Conservation (phyloP, 257 asterid species). For the Henckelia pumila region DNA sequence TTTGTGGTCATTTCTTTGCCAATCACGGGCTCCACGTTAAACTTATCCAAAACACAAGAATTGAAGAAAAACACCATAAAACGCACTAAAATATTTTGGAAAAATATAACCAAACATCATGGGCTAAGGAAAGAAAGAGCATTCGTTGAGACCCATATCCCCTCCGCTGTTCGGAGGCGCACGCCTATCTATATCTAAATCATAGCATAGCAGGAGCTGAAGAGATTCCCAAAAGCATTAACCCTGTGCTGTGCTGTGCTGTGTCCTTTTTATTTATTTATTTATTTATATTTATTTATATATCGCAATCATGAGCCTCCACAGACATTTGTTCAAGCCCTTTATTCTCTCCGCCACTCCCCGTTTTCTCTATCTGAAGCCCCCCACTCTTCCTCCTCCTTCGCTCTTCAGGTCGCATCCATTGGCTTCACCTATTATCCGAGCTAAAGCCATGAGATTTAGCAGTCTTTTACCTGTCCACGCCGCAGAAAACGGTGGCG, state of each 20-base stretch:
- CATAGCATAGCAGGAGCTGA: constrained; percentile 15
- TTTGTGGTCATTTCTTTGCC: constrained; percentile 52
- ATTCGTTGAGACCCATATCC: background rate
- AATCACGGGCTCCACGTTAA: constrained; percentile 27
- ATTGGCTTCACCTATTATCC: constrained; percentile 21
- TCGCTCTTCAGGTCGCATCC: constrained; percentile 28
- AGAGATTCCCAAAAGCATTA: constrained; percentile 27
- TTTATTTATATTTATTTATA: no score
- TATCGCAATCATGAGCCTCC: constrained; percentile 43
- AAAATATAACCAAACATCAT: no score
- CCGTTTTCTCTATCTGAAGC: constrained; percentile 35
- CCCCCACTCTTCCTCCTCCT: constrained; percentile 23
- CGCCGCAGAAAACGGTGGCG: constrained; percentile 54
- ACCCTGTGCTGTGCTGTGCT: background rate
- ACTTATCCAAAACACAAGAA: background rate
- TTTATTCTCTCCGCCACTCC: constrained; percentile 29
- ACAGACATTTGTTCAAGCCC: constrained; percentile 45
- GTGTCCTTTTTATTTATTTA: no score
- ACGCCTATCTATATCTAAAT: constrained; percentile 23
- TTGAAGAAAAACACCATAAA: background rate
- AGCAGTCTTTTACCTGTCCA: constrained; percentile 36
- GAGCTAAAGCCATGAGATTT: constrained; percentile 40
- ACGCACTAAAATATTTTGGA: no score
- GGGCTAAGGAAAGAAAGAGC: no score
- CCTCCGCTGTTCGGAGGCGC: background rate